Evolutionary conservation across 2,329 filamentous ascomycete species (phyloP).

Genomic region (Bipolaris cookei): DNA sequence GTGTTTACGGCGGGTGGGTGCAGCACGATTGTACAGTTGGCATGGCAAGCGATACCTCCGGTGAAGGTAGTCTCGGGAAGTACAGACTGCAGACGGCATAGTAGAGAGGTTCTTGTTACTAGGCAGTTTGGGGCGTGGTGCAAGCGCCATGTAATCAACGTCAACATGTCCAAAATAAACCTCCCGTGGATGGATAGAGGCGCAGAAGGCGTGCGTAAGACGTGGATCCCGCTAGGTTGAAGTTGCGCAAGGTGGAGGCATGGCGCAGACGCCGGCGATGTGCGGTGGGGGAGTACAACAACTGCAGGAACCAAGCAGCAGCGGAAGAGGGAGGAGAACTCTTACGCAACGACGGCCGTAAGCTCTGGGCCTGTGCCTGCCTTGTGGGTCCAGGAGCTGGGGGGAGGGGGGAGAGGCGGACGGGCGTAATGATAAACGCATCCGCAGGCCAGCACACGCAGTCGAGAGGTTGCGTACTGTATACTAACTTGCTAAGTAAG

Average conservation of each 20-base stretch:
- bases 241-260: constrained; percentile 19
- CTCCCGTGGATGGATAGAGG: not conserved
- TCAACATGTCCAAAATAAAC: constrained; percentile 2
- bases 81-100: not conserved
- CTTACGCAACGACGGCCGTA: not conserved
- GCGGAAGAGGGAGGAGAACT: constrained; percentile 1
- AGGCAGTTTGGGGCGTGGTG: constrained; percentile 2
- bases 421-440: too few species aligned
- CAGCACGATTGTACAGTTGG: constrained; percentile 18
- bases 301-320: constrained; percentile 25
- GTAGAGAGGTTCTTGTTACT: too few species aligned
- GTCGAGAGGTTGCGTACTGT: too few species aligned
- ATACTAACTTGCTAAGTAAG: too few species aligned
- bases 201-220: constrained; percentile 15
- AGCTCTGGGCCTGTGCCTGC: not conserved
- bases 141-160: constrained; percentile 8
- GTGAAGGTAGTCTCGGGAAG: constrained; percentile 14
- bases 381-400: not conserved
- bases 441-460: too few species aligned
- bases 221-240: constrained; percentile 18
- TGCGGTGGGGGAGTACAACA: constrained; percentile 16
- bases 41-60: constrained; percentile 11
- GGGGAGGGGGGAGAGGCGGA: not conserved
- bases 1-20: not conserved
- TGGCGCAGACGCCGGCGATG: constrained; percentile 22